phyloP scores from a whole-genome alignment of 2,329 filamentous ascomycete species.

The Alternaria viburni region DNA sequence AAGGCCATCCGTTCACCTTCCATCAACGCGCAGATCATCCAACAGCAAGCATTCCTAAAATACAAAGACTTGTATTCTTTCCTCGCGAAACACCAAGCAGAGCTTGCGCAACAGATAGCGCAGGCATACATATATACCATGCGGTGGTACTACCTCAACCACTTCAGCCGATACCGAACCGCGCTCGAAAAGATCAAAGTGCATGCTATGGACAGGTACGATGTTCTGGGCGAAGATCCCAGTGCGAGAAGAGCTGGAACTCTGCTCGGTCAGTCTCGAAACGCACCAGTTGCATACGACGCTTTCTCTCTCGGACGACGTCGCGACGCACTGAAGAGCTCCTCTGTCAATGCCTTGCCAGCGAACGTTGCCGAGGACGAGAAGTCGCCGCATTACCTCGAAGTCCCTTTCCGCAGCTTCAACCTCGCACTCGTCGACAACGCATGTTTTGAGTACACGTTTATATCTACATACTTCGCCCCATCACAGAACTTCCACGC shows the following conservation, averaged over 20 bases:
- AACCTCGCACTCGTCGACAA: slow-evolving; percentile 95
- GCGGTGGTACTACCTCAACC: slow-evolving; percentile 95
- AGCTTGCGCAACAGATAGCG: slow-evolving; percentile 87
- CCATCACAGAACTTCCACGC: slow-evolving; percentile 75
- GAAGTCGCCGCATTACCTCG: slow-evolving; percentile 81
- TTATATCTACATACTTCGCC: slow-evolving; percentile 88
- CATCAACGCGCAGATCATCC: slow-evolving; percentile 96
- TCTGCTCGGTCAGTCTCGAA: slow-evolving; percentile 37
- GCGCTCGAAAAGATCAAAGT: slow-evolving; percentile 85
- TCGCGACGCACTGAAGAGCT: slow-evolving; percentile 78
- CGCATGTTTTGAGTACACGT: slow-evolving; percentile 91
- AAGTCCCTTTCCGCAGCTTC: slow-evolving; percentile 91
- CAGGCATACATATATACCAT: slow-evolving; percentile 98
- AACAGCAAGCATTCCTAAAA: slow-evolving; percentile 87
- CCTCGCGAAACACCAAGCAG: slow-evolving; percentile 78
- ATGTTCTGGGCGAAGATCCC: slow-evolving; percentile 82
- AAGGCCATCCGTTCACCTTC: slow-evolving; percentile 92
- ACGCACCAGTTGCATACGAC: slow-evolving; percentile 72
- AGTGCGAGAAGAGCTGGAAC: slow-evolving; percentile 65
- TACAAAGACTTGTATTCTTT: slow-evolving; percentile 91
- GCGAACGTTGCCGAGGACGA: slow-evolving; percentile 93
- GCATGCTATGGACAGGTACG: slow-evolving; percentile 80
- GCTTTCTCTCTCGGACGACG: slow-evolving; percentile 88
- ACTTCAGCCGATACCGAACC: slow-evolving; percentile 86
- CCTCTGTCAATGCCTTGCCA: slow-evolving; percentile 76